phyloP scores from a whole-genome alignment of 2,329 filamentous ascomycete species.

The Anthostomella pinea region DNA sequence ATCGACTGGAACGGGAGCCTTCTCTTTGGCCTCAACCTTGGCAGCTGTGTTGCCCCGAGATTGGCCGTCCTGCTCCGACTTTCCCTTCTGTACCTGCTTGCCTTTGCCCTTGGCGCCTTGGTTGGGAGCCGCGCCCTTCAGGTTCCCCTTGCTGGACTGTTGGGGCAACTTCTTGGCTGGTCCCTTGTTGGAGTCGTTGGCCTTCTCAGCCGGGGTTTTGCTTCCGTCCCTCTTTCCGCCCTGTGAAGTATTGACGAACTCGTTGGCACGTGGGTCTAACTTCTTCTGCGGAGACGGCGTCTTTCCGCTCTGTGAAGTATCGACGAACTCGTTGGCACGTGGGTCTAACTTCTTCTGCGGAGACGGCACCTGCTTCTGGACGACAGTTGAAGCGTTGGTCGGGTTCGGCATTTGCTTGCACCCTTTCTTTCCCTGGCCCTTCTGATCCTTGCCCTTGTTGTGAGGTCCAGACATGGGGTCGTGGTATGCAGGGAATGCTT shows the following conservation, averaged over 20 bases:
- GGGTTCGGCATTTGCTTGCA: neutral
- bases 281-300: neutral
- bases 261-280: neutral
- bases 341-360: no score
- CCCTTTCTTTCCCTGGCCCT: neutral
- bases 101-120: neutral
- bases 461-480: slow-evolving; percentile 12
- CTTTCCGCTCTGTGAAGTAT: no score
- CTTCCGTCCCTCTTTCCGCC: no score
- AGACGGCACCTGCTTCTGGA: neutral
- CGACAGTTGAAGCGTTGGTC: no score
- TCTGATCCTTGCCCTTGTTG: neutral
- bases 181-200: no score
- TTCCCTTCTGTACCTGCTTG: neutral
- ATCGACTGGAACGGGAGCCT: no score
- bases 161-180: no score
- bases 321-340: neutral
- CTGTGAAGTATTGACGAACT: neutral
- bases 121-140: no score
- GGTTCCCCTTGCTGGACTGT: no score
- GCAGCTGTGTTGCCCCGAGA: neutral
- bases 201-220: no score
- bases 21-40: no score
- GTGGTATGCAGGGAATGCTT: slow-evolving; percentile 20
- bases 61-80: no score